Base-by-base conservation (phyloP, 352 stramenopile species). In the Aphanomyces euteiches region DNA sequence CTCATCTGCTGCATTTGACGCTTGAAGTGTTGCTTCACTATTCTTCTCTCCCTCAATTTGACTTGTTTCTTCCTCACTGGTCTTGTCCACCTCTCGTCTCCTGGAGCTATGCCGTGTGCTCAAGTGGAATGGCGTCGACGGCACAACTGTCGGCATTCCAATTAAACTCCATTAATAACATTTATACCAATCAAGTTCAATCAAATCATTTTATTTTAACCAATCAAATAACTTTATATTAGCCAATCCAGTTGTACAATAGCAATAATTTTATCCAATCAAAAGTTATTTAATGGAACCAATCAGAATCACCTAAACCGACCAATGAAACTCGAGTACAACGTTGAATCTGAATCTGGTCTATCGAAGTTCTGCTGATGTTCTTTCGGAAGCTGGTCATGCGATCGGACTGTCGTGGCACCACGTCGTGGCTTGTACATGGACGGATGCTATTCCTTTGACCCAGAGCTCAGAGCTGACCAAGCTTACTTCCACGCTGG, bases 81-180 rank as follows among this genome's bases (percentile, higher is more conserved):
- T 37, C 54, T 61, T 61, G 7, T 61, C 54, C n/a, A 37, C 13
- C 7, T 7, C 37, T 15, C 43, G 54, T 61, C 54, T 28, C 34
- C 21, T 61, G n/a, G 54, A 28, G 28, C 54, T 61, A 37, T 61
- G 54, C n/a, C 54, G 54, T 39, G 54, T 61, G 54, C 34, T 61
- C 17, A 61, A 19, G 34, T 61, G 54, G 34, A 61, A 61, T 3
- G 36, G 17, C 8, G 54, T 19, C 28, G 54, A 37, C 17, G 54
- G 17, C 37, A 37, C 28, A 17, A 40, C 37, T 7, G 54, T 19
- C 5, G 54, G 54, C 28, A 37, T 13, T 50, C 1, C 17, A 50
- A 50, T 50, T n/a, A 50, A 50, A 50, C 17, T n/a, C 0, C 43
- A 50, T 50, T 37, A 61, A 37, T 10, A 43, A 21, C n/a, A 43